These are phyloP conservation scores for Apiotrichum mycotoxinovorans DNA, from an alignment of 1,284 basidiomycete genomes.

Conservation along the genomic window DNA sequence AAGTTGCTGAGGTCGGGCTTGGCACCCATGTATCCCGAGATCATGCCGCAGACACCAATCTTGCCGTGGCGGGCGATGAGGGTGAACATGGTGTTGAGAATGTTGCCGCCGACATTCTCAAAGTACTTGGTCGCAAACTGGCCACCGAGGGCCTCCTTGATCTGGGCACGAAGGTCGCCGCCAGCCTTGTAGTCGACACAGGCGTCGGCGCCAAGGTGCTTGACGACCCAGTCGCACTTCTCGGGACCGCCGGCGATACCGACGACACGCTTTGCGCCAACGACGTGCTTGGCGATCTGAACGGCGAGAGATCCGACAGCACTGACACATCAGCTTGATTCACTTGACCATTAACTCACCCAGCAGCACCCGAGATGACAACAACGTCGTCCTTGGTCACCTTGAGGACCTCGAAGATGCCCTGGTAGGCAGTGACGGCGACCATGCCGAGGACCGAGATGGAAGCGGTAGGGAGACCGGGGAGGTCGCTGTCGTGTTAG, in stretches of 20 bases:
- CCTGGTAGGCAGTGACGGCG: conserved; percentile 39
- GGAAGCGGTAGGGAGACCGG: conserved; percentile 11
- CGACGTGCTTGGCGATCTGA: conserved; percentile 47
- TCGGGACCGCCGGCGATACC: conserved; percentile 54
- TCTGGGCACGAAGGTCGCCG: conserved; percentile 2
- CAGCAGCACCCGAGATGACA: conserved; percentile 50
- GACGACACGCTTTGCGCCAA: conserved; percentile 51
- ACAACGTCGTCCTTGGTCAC: conserved; percentile 44
- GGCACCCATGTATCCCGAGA: conserved; percentile 12
- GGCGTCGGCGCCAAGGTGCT: conserved; percentile 52
- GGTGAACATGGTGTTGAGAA: conserved; percentile 45
- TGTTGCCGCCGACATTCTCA: conserved; percentile 51
- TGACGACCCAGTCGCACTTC: conserved; percentile 52
- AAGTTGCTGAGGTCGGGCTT: conserved; percentile 18
- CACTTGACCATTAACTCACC: conserved; percentile 11
- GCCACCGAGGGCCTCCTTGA: conserved; percentile 4
- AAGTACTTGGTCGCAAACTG: conserved; percentile 40
- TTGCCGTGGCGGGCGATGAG: conserved; percentile 47
- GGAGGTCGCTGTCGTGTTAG: conserved; percentile 1
- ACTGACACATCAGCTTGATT: conserved; percentile 12
- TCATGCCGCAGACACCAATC: conserved; percentile 48
- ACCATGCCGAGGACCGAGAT: conserved; percentile 31
- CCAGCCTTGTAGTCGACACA: conserved; percentile 54
- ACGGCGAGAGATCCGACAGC: conserved; percentile 37
- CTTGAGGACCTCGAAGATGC: conserved; percentile 39